Evolutionary conservation across 2,329 filamentous ascomycete species (phyloP).

Genomic region (Neopestalotiopsis sp.): DNA sequence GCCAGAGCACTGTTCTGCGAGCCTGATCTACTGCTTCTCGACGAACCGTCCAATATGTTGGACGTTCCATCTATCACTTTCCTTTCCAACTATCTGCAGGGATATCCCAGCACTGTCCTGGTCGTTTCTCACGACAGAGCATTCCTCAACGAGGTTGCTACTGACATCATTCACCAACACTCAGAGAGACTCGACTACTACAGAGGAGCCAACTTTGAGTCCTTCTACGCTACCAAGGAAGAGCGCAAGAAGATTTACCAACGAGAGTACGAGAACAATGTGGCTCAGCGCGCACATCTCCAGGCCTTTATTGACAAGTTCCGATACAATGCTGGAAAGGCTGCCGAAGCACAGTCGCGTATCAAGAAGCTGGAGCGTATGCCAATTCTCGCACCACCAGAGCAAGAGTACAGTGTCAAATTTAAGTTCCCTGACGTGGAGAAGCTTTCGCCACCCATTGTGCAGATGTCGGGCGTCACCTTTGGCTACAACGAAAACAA

Average conservation of each 20-base stretch:
- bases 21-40: slow-evolving; percentile 91
- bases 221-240: slow-evolving; percentile 96
- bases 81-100: slow-evolving; percentile 92
- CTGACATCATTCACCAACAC: slow-evolving; percentile 98
- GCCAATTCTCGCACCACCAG: slow-evolving; percentile 88
- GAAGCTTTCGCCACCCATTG: slow-evolving; percentile 95
- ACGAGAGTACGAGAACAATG: slow-evolving; percentile 98
- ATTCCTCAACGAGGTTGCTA: slow-evolving; percentile 98
- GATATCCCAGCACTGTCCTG: slow-evolving; percentile 91
- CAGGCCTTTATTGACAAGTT: slow-evolving; percentile 99
- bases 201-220: slow-evolving; percentile 94
- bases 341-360: slow-evolving; percentile 94
- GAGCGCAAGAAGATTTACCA: slow-evolving; percentile 96
- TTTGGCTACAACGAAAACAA: slow-evolving; percentile 89
- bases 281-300: slow-evolving; percentile 89
- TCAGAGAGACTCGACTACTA: slow-evolving; percentile 98
- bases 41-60: slow-evolving; percentile 99
- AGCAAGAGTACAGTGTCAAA: slow-evolving; percentile 93
- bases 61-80: slow-evolving; percentile 99
- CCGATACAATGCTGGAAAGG: slow-evolving; percentile 98
- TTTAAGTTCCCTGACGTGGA: slow-evolving; percentile 98
- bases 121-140: slow-evolving; percentile 99
- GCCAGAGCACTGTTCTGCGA: slow-evolving; percentile 97
- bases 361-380: slow-evolving; percentile 99
- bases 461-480: slow-evolving; percentile 91